These are phyloP conservation scores for Phytophthora lateralis DNA, from an alignment of 352 stramenopile species.

Conservation along the genomic window DNA sequence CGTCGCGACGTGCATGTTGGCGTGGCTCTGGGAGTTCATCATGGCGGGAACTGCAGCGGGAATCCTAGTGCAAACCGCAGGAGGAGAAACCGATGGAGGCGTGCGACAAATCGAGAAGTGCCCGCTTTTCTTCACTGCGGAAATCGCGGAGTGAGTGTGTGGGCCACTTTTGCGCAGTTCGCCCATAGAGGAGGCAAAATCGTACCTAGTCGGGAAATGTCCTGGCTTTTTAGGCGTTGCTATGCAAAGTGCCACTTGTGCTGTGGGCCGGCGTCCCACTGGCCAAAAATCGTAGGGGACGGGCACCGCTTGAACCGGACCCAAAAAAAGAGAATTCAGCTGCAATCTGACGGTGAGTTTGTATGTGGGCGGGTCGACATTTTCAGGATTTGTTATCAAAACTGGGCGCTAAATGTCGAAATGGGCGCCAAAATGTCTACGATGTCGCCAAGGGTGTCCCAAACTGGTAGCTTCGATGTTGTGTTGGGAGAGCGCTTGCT, in stretches of 20 bases:
- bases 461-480: too few relatives aligned
- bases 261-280: slow-evolving; percentile 1
- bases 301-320: background rate
- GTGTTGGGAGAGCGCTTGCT: too few relatives aligned
- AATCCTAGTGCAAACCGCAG: slow-evolving; percentile 13
- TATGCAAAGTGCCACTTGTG: slow-evolving; percentile 18
- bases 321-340: slow-evolving; percentile 7
- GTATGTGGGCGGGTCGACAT: slow-evolving; percentile 1
- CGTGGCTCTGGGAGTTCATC: slow-evolving; percentile 36
- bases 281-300: slow-evolving; percentile 16
- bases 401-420: slow-evolving; percentile 8
- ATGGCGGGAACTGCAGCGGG: too few relatives aligned
- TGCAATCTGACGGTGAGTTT: background rate
- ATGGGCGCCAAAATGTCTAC: too few relatives aligned
- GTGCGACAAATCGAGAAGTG: slow-evolving; percentile 31
- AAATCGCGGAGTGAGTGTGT: slow-evolving; percentile 1
- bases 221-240: slow-evolving; percentile 12
- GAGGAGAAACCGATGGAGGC: slow-evolving; percentile 14
- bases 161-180: background rate
- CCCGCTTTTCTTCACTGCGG: slow-evolving; percentile 10
- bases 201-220: background rate
- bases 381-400: slow-evolving; percentile 10
- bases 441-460: too few relatives aligned
- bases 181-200: background rate
- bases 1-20: slow-evolving; percentile 43